A percentile compares a stretch with the other conserved stretches of the same genome.
These are phyloP conservation scores for Ceriops zippeliana DNA, from an alignment of 345 rosid genomes.

Conservation along the genomic window DNA sequence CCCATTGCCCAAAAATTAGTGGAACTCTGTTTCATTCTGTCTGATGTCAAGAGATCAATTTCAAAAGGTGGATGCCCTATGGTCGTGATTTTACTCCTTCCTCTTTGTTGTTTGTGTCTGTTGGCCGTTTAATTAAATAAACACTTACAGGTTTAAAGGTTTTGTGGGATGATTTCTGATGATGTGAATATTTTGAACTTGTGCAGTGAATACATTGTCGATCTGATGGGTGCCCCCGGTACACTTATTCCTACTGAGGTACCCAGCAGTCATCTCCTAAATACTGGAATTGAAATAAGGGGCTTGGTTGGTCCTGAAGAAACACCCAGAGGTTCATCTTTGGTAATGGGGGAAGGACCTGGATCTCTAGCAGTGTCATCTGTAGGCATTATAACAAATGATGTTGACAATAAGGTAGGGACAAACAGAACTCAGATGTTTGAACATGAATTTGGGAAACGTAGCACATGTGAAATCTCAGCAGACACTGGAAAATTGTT, in stretches of 20 bases:
- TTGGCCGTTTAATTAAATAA: conserved; percentile 8
- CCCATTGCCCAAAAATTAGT: background rate
- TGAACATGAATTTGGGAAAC: conserved; percentile 67
- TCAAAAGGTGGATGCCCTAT: background rate
- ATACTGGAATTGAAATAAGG: conserved; percentile 45
- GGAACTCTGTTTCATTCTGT: background rate
- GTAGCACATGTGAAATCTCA: conserved; percentile 40
- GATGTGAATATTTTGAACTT: conserved; percentile 20
- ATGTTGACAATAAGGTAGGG: conserved; percentile 34
- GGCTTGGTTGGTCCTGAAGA: conserved; percentile 42
- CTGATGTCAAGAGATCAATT: background rate
- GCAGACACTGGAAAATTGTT: conserved; percentile 46
- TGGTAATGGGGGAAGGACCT: conserved; percentile 36
- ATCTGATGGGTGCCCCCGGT: conserved; percentile 99
- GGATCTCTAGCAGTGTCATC: conserved; percentile 30
- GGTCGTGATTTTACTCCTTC: background rate
- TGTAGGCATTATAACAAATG: conserved; percentile 37
- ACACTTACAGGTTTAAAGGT: background rate
- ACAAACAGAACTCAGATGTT: conserved; percentile 51
- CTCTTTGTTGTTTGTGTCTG: background rate
- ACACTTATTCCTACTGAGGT: conserved; percentile 85
- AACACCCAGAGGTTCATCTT: conserved; percentile 27
- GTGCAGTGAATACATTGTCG: conserved; percentile 88
- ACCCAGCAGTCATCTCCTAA: conserved; percentile 60
- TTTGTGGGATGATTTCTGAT: conserved; percentile 14